Percentiles rank a stretch among this genome's conserved stretches.
These are phyloP conservation scores for Schoenoplectus triqueter DNA, from an alignment of 202 grass and related monocot genomes.

Conservation along the genomic window DNA sequence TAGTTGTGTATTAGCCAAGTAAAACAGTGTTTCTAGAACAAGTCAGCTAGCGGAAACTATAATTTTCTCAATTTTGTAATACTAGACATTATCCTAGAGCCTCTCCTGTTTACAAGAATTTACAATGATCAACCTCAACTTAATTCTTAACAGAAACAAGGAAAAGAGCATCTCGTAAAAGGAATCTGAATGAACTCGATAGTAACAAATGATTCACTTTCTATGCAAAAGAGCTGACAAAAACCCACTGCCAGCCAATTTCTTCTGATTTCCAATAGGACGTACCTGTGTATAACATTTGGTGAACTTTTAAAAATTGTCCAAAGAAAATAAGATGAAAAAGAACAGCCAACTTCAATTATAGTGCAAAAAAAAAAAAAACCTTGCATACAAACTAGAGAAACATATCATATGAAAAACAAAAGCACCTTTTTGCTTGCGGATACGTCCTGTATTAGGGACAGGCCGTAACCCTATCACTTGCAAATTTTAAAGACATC, in stretches of 20 bases:
- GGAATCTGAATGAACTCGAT: background rate
- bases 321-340: background rate
- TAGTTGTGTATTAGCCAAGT: too few relatives aligned
- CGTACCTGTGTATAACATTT: constrained; percentile 36
- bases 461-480: too few relatives aligned
- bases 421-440: background rate
- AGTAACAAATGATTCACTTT: constrained; percentile 13
- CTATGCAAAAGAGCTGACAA: constrained; percentile 26
- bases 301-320: background rate
- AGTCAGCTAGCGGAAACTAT: background rate
- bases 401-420: background rate
- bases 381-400: background rate
- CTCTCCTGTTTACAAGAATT: background rate
- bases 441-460: too few relatives aligned
- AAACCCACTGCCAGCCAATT: background rate
- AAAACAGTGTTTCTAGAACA: too few relatives aligned
- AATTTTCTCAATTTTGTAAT: background rate
- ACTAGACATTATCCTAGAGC: background rate
- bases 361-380: background rate
- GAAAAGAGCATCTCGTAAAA: background rate
- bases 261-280: constrained; percentile 19
- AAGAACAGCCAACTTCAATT: background rate
- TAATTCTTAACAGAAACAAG: background rate
- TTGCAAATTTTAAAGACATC: background rate
- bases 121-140: background rate